These are phyloP conservation scores for Leishmania tropica DNA, from an alignment of 208 protist species.

Conservation along the genomic window DNA sequence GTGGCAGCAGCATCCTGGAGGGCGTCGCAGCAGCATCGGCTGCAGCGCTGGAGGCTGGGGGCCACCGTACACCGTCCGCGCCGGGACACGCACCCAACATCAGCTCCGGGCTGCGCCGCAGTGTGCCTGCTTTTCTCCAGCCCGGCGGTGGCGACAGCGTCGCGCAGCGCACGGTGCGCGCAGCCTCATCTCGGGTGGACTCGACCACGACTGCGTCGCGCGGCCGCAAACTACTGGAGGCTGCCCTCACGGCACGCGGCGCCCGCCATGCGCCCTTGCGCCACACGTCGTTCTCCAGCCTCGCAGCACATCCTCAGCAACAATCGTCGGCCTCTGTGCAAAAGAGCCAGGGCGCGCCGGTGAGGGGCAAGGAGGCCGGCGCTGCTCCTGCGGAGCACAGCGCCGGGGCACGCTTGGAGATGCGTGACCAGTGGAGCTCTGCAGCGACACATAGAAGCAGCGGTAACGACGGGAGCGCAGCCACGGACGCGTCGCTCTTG, in stretches of 20 bases:
- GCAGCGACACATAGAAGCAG: neutral
- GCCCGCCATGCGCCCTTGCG: neutral
- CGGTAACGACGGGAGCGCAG: neutral
- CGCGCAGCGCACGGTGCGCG: neutral
- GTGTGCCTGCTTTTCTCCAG: slow-evolving; percentile 22
- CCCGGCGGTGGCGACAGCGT: neutral
- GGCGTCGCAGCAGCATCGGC: neutral
- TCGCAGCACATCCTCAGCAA: neutral
- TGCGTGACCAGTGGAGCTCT: neutral
- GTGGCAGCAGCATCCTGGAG: slow-evolving; percentile 11
- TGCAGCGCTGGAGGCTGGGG: neutral
- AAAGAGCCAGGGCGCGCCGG: neutral
- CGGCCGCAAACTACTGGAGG: slow-evolving; percentile 28
- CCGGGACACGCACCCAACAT: neutral
- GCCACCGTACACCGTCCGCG: neutral
- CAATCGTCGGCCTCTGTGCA: neutral
- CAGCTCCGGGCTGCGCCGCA: slow-evolving; percentile 2
- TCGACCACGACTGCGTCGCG: slow-evolving; percentile 11
- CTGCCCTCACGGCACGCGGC: slow-evolving; percentile 25
- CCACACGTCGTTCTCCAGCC: neutral
- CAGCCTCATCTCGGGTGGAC: neutral
- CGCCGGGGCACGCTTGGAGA: neutral
- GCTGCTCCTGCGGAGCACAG: neutral
- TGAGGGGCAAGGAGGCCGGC: neutral
- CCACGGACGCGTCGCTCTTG: neutral